phyloP scores from a whole-genome alignment of 2,329 filamentous ascomycete genomes.

The Achaetomium macrosporum region DNA sequence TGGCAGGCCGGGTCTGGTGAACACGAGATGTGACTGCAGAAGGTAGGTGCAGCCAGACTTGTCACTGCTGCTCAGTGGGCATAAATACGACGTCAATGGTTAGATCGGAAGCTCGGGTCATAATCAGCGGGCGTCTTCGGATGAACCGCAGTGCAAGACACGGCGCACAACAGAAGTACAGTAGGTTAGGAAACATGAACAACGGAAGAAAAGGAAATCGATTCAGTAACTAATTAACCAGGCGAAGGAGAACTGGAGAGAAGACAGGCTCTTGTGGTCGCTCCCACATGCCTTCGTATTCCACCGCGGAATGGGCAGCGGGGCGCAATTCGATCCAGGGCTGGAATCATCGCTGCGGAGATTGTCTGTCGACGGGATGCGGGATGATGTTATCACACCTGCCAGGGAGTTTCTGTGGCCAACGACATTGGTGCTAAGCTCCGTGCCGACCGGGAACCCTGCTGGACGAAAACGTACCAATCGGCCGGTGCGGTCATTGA shows the following conservation, averaged over 20 bases:
- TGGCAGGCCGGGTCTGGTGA: not conserved
- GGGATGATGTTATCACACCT: slow-evolving; percentile 23
- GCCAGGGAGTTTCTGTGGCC: slow-evolving; percentile 12
- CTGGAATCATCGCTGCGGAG: slow-evolving; percentile 17
- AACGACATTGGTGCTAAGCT: slow-evolving; percentile 12
- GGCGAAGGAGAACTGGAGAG: not conserved
- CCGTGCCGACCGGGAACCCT: slow-evolving; percentile 1
- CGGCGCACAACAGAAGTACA: not conserved
- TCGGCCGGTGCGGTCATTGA: not conserved
- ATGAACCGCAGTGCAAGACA: not conserved
- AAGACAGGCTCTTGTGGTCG: not conserved
- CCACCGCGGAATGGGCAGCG: too few species aligned
- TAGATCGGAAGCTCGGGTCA: not conserved
- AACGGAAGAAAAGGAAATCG: not conserved
- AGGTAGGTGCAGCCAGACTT: not conserved
- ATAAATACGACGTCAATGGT: not conserved
- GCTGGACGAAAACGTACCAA: slow-evolving; percentile 10
- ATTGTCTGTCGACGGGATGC: slow-evolving; percentile 13
- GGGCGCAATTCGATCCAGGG: slow-evolving; percentile 5
- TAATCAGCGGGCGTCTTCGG: not conserved
- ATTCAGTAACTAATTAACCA: not conserved
- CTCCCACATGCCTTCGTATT: not conserved
- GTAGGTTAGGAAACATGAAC: not conserved
- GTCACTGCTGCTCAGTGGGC: not conserved
- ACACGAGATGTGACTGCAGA: slow-evolving; percentile 4